Evolutionary conservation across 2,329 filamentous ascomycete genomes (phyloP), one percentile per base, ranked within the genome.

Genomic region (Colletotrichum limetticola): DNA sequence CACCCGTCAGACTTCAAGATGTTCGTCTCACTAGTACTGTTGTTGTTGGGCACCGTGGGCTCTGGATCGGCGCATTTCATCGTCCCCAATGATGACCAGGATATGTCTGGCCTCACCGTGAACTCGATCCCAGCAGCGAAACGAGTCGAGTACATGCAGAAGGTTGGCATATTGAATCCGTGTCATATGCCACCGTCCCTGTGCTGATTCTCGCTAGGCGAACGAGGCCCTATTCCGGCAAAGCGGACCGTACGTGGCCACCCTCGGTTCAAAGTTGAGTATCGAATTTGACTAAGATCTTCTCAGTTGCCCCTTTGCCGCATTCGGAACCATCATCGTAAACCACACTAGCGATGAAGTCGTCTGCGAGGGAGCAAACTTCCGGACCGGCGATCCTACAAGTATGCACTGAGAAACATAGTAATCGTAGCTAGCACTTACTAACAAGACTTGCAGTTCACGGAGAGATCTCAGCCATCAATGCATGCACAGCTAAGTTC

Each of bases 291-390:
- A 19, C 37, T 42, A 19, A 19, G 5, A 7, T 49, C 14, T 11
- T 19, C 22, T 1, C 19, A 71, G 66, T 32, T 91, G 88, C 76
- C 87, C 87, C 0, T 89, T 87, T 71, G 84, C 82, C 7, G 85
- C 88, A 3, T 90, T 90, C 76, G 87, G 86, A 4, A 83, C 85
- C 16, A 87, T 85, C 46, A 85, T 90, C 67, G 88, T 90, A 8
- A 90, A 90, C 76, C 88, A 90, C 75, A 89, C 87, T 0, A 77
- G 83, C 0, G 87, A 87, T 1, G 80, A 68, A 49, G 22, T 63
- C 1, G 32, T 71, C 1, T 74, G 68, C 12, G 68, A 71, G 24
- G 72, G 72, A 5, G 72, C 72, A 24, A 74, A 72, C 22, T 72
- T 71, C 11, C 53, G 69, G 3, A 74, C 68, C 1, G 72, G 72